A percentile compares a stretch with the other conserved stretches of the same genome.
These are phyloP conservation scores for Pichia sporocuriosa DNA, from an alignment of 805 yeast species.

Conservation along the genomic window DNA sequence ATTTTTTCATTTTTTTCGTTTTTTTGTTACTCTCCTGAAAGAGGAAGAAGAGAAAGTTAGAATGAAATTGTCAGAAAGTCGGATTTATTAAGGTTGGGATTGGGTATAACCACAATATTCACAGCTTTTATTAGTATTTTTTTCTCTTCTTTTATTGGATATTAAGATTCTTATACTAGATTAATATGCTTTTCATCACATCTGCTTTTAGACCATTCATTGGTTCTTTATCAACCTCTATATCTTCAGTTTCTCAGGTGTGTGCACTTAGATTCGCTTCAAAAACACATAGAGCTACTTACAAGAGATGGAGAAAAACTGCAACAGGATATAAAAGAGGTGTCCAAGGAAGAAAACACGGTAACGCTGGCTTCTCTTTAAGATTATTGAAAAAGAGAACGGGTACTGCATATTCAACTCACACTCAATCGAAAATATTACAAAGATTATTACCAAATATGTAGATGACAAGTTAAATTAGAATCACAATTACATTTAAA, in stretches of 20 bases:
- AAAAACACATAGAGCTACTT: conserved; percentile 83
- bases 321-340: conserved; percentile 63
- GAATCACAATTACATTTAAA: not conserved
- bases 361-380: conserved; percentile 82
- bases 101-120: too few relatives aligned
- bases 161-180: too few relatives aligned
- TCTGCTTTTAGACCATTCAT: conserved; percentile 11
- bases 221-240: conserved; percentile 14
- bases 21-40: too few relatives aligned
- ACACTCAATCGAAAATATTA: conserved; percentile 52
- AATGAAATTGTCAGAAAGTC: too few relatives aligned
- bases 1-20: too few relatives aligned
- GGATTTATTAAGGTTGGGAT: too few relatives aligned
- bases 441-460: conserved; percentile 47
- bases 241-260: conserved; percentile 15
- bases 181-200: too few relatives aligned
- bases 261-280: conserved; percentile 28
- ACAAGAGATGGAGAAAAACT: conserved; percentile 77
- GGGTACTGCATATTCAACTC: conserved; percentile 49
- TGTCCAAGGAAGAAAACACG: conserved; percentile 85
- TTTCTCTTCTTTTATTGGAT: too few relatives aligned
- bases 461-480: too few relatives aligned
- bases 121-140: too few relatives aligned
- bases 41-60: too few relatives aligned
- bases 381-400: conserved; percentile 52